A percentile compares a stretch with the other conserved stretches of the same genome.
Evolutionary conservation across 768 basidiomycete genomes (phyloP).

Genomic region (Clitopilus hobsonii): DNA sequence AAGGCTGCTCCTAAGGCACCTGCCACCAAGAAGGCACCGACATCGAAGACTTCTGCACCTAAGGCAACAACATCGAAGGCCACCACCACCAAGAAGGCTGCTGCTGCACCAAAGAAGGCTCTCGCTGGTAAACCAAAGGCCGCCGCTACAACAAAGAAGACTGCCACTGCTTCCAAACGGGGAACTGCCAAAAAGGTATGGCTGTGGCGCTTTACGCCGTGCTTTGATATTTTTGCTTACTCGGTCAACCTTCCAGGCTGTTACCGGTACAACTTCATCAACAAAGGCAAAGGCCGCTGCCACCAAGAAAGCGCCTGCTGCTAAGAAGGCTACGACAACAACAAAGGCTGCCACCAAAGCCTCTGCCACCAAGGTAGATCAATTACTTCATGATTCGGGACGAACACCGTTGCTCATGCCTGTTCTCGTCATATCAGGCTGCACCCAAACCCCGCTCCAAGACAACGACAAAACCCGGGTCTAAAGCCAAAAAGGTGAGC

Average conservation of each 20-base stretch:
- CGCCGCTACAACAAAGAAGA: slow-evolving; percentile 4
- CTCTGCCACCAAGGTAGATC: slow-evolving; percentile 23
- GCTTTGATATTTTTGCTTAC: background rate
- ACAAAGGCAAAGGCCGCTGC: slow-evolving; percentile 35
- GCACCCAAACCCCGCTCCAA: slow-evolving; percentile 26
- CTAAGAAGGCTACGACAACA: slow-evolving; percentile 29
- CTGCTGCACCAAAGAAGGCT: slow-evolving; percentile 57
- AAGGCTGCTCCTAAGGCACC: slow-evolving; percentile 20
- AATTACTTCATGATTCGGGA: background rate
- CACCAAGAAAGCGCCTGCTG: slow-evolving; percentile 26
- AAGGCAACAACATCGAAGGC: slow-evolving; percentile 33
- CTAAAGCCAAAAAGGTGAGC: slow-evolving; percentile 25
- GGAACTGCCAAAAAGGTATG: slow-evolving; percentile 6
- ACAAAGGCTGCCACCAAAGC: slow-evolving; percentile 25
- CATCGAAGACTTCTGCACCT: slow-evolving; percentile 14
- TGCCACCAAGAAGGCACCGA: background rate
- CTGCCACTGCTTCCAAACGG: slow-evolving; percentile 4
- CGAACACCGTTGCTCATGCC: slow-evolving; percentile 1
- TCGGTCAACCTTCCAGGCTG: slow-evolving; percentile 29
- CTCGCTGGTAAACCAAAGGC: slow-evolving; percentile 9
- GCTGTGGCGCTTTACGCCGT: background rate
- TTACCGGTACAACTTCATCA: slow-evolving; percentile 43
- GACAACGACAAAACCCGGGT: slow-evolving; percentile 18
- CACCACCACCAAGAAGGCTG: slow-evolving; percentile 26
- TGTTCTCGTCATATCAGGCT: slow-evolving; percentile 14